These are phyloP conservation scores for Hylodesmum podocarpum DNA, from an alignment of 306 rosid species.

Conservation along the genomic window DNA sequence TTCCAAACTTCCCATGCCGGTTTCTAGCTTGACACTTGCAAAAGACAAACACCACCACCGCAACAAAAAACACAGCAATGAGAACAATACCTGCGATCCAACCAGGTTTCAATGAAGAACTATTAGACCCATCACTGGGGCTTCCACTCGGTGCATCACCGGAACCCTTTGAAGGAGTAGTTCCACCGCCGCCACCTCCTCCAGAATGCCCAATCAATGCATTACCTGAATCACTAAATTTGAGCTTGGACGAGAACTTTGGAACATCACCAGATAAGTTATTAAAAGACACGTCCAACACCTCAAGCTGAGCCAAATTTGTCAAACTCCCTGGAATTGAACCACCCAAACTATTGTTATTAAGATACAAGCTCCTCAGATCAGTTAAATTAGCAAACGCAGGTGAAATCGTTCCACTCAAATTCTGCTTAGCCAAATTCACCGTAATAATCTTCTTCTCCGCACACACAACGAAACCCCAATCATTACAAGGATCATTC, in stretches of 20 bases:
- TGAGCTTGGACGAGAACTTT: slow-evolving; percentile 45
- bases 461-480: slow-evolving; percentile 51
- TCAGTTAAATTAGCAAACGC: slow-evolving; percentile 59
- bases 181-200: slow-evolving; percentile 38
- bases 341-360: slow-evolving; percentile 51
- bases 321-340: slow-evolving; percentile 52
- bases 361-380: slow-evolving; percentile 48
- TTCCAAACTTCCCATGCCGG: slow-evolving; percentile 55
- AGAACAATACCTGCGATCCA: slow-evolving; percentile 67
- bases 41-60: slow-evolving; percentile 65
- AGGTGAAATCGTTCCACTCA: slow-evolving; percentile 64
- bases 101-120: slow-evolving; percentile 44
- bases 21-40: slow-evolving; percentile 56
- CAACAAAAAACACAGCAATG: slow-evolving; percentile 53
- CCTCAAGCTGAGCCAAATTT: slow-evolving; percentile 47
- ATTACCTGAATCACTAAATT: slow-evolving; percentile 50
- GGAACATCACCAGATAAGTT: slow-evolving; percentile 61
- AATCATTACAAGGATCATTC: slow-evolving; percentile 42
- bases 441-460: slow-evolving; percentile 40
- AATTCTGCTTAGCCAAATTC: slow-evolving; percentile 42
- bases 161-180: slow-evolving; percentile 25
- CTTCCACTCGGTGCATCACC: slow-evolving; percentile 34
- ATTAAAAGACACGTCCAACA: slow-evolving; percentile 64
- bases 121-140: slow-evolving; percentile 9
- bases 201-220: slow-evolving; percentile 53